These are phyloP conservation scores for Gentiana macrophylla DNA, from an alignment of 257 asterid species.

Conservation along the genomic window DNA sequence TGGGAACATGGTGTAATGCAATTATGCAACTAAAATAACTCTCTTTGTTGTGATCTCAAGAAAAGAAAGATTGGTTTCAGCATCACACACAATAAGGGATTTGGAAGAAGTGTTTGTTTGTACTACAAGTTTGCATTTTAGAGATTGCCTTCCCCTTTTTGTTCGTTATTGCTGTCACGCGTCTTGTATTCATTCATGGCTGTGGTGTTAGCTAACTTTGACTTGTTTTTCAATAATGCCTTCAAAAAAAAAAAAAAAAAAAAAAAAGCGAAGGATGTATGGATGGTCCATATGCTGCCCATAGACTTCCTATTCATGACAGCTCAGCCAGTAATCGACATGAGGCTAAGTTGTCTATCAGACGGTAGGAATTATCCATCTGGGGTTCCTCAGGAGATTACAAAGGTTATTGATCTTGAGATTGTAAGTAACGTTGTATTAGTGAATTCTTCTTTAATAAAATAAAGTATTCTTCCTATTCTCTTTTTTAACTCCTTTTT, in stretches of 20 bases:
- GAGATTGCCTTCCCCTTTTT: no score
- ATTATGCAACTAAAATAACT: no score
- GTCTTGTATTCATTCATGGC: no score
- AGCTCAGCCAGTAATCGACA: constrained; percentile 62
- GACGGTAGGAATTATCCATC: constrained; percentile 60
- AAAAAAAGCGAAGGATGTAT: constrained; percentile 53
- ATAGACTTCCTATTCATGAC: constrained; percentile 73
- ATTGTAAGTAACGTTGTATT: constrained; percentile 42
- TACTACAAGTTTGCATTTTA: no score
- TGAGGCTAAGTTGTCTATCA: constrained; percentile 71
- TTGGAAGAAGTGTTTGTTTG: no score
- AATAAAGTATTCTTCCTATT: no score
- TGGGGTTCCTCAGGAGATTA: constrained; percentile 47
- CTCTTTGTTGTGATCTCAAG: no score
- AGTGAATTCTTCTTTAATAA: not conserved
- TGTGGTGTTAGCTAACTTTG: no score
- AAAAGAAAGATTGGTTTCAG: no score
- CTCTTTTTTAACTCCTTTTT: not conserved
- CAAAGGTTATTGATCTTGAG: constrained; percentile 81
- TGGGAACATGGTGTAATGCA: no score
- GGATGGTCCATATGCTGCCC: constrained; percentile 95
- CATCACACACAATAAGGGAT: no score
- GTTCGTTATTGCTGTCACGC: no score
- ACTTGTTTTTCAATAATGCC: constrained; percentile 3
- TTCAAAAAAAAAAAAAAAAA: not conserved